A percentile compares a stretch with the other conserved stretches of the same genome.
phyloP scores from a whole-genome alignment of 805 yeast genomes.

The Candida ipomoeae region DNA sequence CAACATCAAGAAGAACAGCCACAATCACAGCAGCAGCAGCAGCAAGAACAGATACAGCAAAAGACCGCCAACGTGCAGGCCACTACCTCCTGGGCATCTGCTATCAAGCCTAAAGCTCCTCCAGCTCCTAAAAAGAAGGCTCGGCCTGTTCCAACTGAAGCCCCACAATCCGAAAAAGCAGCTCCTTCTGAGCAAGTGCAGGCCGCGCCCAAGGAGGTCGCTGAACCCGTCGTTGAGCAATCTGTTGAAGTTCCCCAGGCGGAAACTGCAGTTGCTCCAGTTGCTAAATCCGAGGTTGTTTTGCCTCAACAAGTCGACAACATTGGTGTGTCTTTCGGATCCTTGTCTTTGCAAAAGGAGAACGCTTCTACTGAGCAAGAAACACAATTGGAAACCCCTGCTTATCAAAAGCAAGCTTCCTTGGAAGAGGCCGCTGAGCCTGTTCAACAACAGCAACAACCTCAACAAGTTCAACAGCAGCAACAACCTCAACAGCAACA shows the following conservation, averaged over 20 bases:
- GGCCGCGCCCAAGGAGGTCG: conserved; percentile 2
- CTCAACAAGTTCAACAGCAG: conserved; percentile 22
- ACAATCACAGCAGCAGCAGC: conserved; percentile 40
- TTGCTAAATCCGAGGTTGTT: conserved; percentile 37
- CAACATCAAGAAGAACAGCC: conserved; percentile 41
- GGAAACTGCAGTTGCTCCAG: conserved; percentile 48
- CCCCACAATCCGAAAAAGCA: conserved; percentile 13
- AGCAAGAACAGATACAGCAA: conserved; percentile 19
- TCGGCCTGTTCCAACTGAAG: conserved; percentile 23
- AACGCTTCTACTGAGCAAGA: conserved; percentile 15
- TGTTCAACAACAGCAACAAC: conserved; percentile 12
- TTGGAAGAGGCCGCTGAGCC: conserved; percentile 4
- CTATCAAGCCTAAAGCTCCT: conserved; percentile 52
- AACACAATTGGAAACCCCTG: conserved; percentile 9
- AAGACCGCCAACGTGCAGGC: conserved; percentile 11
- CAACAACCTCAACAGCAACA: conserved; percentile 16
- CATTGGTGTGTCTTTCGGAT: conserved; percentile 62
- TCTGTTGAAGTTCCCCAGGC: conserved; percentile 13
- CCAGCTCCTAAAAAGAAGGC: conserved; percentile 21
- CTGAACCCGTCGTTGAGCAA: conserved; percentile 8
- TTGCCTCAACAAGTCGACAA: conserved; percentile 50
- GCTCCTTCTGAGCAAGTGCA: conserved; percentile 19
- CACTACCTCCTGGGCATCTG: conserved; percentile 62
- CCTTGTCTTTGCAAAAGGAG: conserved; percentile 46
- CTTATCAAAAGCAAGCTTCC: conserved; percentile 3